A percentile compares a stretch with the other conserved stretches of the same genome.
phyloP scores from a whole-genome alignment of 2,329 filamentous ascomycete genomes.

The Ceratocystis papillata region DNA sequence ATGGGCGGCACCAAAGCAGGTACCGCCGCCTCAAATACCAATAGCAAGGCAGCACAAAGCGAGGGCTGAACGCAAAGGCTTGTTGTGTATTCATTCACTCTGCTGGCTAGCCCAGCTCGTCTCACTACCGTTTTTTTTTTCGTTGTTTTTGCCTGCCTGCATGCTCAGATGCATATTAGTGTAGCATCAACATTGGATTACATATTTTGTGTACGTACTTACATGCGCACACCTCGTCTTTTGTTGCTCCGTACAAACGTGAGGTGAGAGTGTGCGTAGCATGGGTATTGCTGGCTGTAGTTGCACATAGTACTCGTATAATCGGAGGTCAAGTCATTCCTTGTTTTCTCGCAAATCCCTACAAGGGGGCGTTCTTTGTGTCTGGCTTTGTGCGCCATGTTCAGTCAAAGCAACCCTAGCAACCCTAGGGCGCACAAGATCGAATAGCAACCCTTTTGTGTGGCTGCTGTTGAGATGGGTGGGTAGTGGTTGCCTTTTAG shows the following conservation, averaged over 20 bases:
- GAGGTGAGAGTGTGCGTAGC: neutral
- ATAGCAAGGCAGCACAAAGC: slow-evolving; percentile 1
- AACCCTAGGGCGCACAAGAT: too few species aligned
- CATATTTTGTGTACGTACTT: neutral
- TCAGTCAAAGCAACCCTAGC: neutral
- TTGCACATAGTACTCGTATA: neutral
- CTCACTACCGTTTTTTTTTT: neutral
- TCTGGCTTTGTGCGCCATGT: slow-evolving; percentile 1
- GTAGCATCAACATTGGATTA: neutral
- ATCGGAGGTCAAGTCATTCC: neutral
- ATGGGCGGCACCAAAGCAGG: neutral
- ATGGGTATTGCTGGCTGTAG: neutral
- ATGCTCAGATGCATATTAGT: slow-evolving; percentile 1
- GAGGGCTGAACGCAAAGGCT: neutral
- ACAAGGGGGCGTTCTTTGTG: too few species aligned
- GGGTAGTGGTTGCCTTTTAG: too few species aligned
- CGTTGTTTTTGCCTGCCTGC: neutral
- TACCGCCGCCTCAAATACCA: neutral
- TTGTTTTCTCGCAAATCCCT: neutral
- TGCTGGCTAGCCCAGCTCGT: neutral
- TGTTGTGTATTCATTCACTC: neutral
- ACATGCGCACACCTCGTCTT: neutral
- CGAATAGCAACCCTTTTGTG: too few species aligned
- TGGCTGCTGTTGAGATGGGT: too few species aligned
- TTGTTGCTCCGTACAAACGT: neutral